These are phyloP conservation scores for Kodamaea leandrae DNA, from an alignment of 805 yeast genomes.

Conservation along the genomic window DNA sequence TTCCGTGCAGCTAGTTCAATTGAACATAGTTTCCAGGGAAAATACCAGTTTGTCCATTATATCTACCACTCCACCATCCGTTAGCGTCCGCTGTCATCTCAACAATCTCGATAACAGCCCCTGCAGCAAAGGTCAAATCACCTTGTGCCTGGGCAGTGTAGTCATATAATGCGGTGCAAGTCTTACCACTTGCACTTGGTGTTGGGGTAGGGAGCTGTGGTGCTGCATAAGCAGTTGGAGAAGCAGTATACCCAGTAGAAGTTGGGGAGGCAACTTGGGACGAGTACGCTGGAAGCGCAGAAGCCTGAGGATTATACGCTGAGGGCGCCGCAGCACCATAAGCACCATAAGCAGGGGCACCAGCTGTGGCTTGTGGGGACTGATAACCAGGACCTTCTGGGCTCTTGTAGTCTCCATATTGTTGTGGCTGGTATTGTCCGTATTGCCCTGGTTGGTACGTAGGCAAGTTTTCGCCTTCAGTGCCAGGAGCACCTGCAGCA, in stretches of 20 bases:
- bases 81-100: slow-evolving; percentile 80
- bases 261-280: slow-evolving; percentile 2
- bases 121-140: slow-evolving; percentile 84
- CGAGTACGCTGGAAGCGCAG: slow-evolving; percentile 16
- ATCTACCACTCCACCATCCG: slow-evolving; percentile 97
- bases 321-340: slow-evolving; percentile 13
- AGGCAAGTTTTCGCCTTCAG: slow-evolving; percentile 28
- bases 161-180: slow-evolving; percentile 89
- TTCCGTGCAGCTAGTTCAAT: slow-evolving; percentile 50
- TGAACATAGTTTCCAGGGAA: slow-evolving; percentile 98
- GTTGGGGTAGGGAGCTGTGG: slow-evolving; percentile 28
- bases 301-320: slow-evolving; percentile 14
- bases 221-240: slow-evolving; percentile 18
- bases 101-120: slow-evolving; percentile 78
- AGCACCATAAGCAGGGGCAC: slow-evolving; percentile 12
- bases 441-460: slow-evolving; percentile 13
- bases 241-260: slow-evolving; percentile 10
- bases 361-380: slow-evolving; percentile 9
- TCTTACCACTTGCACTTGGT: slow-evolving; percentile 42
- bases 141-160: slow-evolving; percentile 92
- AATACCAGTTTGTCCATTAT: slow-evolving; percentile 82
- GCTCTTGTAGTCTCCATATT: slow-evolving; percentile 24
- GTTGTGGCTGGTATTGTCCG: slow-evolving; percentile 19
- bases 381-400: slow-evolving; percentile 16
- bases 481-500: slow-evolving; percentile 14